A percentile compares a stretch with the other conserved stretches of the same genome.
phyloP scores from a whole-genome alignment of 1,284 basidiomycete genomes.

The Malassezia cuniculi region DNA sequence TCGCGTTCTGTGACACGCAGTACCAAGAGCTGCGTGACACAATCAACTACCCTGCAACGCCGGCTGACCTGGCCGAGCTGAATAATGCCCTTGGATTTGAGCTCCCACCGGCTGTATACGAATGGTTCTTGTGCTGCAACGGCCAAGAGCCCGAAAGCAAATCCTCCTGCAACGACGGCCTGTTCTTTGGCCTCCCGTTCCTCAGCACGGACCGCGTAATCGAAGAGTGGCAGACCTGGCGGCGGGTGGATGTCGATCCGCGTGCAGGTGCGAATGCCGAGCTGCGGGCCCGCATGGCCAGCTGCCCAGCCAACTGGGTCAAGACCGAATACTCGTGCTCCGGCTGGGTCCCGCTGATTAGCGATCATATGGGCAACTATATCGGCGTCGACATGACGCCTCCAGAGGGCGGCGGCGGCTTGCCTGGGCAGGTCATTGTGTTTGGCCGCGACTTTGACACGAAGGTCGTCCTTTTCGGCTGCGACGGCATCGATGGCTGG shows the following conservation, averaged over 20 bases:
- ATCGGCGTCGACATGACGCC: conserved; percentile 89
- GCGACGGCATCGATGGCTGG: conserved; percentile 79
- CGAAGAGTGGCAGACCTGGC: conserved; percentile 42
- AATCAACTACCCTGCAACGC: conserved; percentile 38
- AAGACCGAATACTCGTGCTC: conserved; percentile 76
- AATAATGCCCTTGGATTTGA: conserved; percentile 33
- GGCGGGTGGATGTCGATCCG: conserved; percentile 38
- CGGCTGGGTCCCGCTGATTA: conserved; percentile 89
- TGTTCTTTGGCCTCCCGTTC: conserved; percentile 40
- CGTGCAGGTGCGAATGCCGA: conserved; percentile 30
- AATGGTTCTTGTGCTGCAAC: conserved; percentile 35
- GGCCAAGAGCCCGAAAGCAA: conserved; percentile 41
- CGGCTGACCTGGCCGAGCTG: conserved; percentile 31
- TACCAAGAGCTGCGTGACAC: conserved; percentile 41
- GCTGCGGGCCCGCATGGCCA: conserved; percentile 55
- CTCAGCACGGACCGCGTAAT: conserved; percentile 33
- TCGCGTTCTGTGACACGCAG: conserved; percentile 28
- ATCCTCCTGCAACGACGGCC: conserved; percentile 38
- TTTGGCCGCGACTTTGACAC: conserved; percentile 97
- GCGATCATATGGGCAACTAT: conserved; percentile 90
- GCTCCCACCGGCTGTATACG: conserved; percentile 35
- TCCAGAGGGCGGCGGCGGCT: conserved; percentile 49
- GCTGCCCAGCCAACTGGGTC: conserved; percentile 82
- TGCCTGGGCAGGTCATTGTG: conserved; percentile 82
- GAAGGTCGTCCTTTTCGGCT: conserved; percentile 66